phyloP scores from a whole-genome alignment of 495 filamentous ascomycete genomes.

The Tuber umbilicatum region DNA sequence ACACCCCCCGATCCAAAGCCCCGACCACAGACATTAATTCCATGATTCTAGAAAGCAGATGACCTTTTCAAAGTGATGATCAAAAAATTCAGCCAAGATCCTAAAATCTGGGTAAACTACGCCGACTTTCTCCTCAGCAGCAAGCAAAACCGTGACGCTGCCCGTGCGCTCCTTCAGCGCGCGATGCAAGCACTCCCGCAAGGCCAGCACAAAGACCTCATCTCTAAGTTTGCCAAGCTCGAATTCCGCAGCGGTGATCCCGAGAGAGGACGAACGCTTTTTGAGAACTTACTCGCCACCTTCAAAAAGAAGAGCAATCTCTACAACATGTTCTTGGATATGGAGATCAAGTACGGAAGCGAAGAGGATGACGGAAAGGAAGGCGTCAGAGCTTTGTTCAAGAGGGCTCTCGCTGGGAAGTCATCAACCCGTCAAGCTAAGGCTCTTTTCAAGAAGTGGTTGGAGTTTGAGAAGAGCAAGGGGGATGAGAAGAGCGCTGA shows the following conservation, averaged over 20 bases:
- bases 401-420: constrained; percentile 41
- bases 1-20: constrained; percentile 13
- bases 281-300: constrained; percentile 74
- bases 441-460: constrained; percentile 78
- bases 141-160: constrained; percentile 60
- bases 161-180: constrained; percentile 72
- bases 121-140: constrained; percentile 66
- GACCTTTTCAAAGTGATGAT: constrained; percentile 75
- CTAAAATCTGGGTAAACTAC: constrained; percentile 86
- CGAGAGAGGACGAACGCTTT: constrained; percentile 88
- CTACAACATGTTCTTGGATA: constrained; percentile 84
- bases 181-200: constrained; percentile 75
- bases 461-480: constrained; percentile 67
- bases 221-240: constrained; percentile 74
- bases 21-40: constrained; percentile 38
- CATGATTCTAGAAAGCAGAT: constrained; percentile 66
- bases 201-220: constrained; percentile 66
- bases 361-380: constrained; percentile 28
- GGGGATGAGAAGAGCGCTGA: constrained; percentile 66
- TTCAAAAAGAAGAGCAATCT: constrained; percentile 85
- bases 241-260: constrained; percentile 85
- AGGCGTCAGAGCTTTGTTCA: constrained; percentile 44
- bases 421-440: constrained; percentile 49
- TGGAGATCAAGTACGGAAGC: constrained; percentile 57
- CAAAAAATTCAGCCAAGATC: constrained; percentile 71